Percentiles rank a stretch among this genome's conserved stretches.
Conservation (phyloP, 2,329 filamentous ascomycete genomes). For the Diaporthe batatas region DNA sequence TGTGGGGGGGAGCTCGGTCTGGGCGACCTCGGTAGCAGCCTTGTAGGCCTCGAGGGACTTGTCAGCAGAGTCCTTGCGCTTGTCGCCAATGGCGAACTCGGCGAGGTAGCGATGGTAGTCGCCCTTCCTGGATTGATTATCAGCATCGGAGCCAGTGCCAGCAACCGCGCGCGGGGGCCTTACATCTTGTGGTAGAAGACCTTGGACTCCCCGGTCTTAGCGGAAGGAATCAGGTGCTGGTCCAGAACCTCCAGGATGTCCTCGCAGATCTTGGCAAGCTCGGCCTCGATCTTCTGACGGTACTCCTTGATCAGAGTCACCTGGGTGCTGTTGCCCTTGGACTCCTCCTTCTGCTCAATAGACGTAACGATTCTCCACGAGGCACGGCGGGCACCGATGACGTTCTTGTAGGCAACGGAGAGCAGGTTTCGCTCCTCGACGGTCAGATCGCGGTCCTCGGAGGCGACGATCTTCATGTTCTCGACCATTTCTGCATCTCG, state of each 20-base stretch:
- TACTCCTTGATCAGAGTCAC: slow-evolving; percentile 96
- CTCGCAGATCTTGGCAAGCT: slow-evolving; percentile 97
- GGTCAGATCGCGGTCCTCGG: slow-evolving; percentile 83
- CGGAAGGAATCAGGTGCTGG: slow-evolving; percentile 92
- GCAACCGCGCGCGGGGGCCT: slow-evolving; percentile 40
- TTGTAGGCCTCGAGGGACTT: slow-evolving; percentile 98
- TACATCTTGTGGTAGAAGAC: slow-evolving; percentile 99
- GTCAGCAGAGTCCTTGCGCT: slow-evolving; percentile 94
- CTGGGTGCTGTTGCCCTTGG: slow-evolving; percentile 95
- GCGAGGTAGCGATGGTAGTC: slow-evolving; percentile 99
- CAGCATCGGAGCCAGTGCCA: slow-evolving; percentile 34
- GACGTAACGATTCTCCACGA: slow-evolving; percentile 99
- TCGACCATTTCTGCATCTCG: slow-evolving; percentile 89
- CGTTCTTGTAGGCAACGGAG: slow-evolving; percentile 99
- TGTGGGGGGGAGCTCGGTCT: slow-evolving; percentile 89
- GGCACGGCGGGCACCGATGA: slow-evolving; percentile 95
- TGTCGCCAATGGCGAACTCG: slow-evolving; percentile 94
- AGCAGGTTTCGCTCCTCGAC: slow-evolving; percentile 98
- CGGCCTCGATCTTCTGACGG: slow-evolving; percentile 97
- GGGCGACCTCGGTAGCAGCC: slow-evolving; percentile 88
- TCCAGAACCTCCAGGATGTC: slow-evolving; percentile 97
- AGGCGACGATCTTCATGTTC: slow-evolving; percentile 99
- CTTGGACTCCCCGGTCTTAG: slow-evolving; percentile 96
- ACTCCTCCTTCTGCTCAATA: slow-evolving; percentile 99
- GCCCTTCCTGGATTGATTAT: slow-evolving; percentile 81